Base-by-base conservation (phyloP, 495 filamentous ascomycete genomes). In the Aspergillus steynii region DNA sequence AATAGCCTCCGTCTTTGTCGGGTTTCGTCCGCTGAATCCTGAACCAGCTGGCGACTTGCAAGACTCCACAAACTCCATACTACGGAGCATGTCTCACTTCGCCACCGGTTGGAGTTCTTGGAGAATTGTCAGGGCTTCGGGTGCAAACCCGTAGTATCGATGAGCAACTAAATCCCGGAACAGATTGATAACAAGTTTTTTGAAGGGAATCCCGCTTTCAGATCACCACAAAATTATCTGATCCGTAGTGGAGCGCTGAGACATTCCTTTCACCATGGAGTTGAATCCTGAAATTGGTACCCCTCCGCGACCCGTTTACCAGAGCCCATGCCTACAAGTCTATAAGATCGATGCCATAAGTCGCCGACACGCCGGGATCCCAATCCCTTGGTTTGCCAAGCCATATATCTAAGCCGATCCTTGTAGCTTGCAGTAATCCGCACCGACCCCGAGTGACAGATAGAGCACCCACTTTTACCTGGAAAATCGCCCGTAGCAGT, bases 181-280 rank as follows among this genome's bases (percentile, higher is more conserved):
- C 31, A 14, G 37, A 42, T 42, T 42, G 37, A 42, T 42, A 42
- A 42, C 9, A 15, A 42, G 14, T 14, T 15, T 12, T 12, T 3
- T 42, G 10, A 42, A 42, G 9, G 6, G 10, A 8, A 42, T 42
- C 37, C 37, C 9, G 37, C 37, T 8, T 14, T 14, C 37, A 42
- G 37, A 2, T 9, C 31, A 34, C 31, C 6, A 28, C 27, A 28
- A 52, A n/a, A 29, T 65, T 64, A 65, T 61, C 62, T 65, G 62
- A 61, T 61, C 62, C 62, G 58, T 61, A 53, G 58, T 61, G 58
- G 62, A 54, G 62, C 10, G 27, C 10, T 46, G n/a, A 56, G 15
- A 20, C 32, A 53, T 12, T 31, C 27, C 29, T 29, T 52, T 53
- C 27, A n/a, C 51, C 27, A 27, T 29, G 29, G 51, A 7, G 5